A percentile compares a stretch with the other conserved stretches of the same genome.
Conservation (phyloP, 306 rosid genomes). For the Lathyrus tuberosus region DNA sequence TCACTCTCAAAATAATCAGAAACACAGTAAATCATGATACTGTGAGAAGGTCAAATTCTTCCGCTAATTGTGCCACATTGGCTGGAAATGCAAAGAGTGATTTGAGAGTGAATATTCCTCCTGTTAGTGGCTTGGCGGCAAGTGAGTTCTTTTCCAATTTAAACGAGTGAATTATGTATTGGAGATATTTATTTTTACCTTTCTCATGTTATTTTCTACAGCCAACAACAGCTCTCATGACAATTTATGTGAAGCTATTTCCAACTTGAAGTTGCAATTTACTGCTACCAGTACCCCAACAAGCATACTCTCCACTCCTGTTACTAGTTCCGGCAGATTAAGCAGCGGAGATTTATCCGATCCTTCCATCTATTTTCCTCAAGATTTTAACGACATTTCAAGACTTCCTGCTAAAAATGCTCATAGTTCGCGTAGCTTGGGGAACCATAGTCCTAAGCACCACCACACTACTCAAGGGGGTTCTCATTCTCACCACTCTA, state of each 20-base stretch:
- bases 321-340: conserved; percentile 71
- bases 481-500: too few relatives aligned
- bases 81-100: conserved; percentile 24
- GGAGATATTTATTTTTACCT: conserved; percentile 28
- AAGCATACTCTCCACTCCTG: conserved; percentile 75
- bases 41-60: conserved; percentile 32
- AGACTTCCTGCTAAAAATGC: conserved; percentile 40
- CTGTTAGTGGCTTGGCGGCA: neutral
- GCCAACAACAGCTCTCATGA: conserved; percentile 41
- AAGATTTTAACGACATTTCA: conserved; percentile 47
- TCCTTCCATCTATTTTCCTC: conserved; percentile 40
- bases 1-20: conserved; percentile 57
- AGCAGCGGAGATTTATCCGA: conserved; percentile 45
- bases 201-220: conserved; percentile 28
- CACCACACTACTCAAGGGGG: too few relatives aligned
- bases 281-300: conserved; percentile 79
- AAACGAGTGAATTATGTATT: conserved; percentile 30
- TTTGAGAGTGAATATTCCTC: conserved; percentile 44
- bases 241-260: conserved; percentile 31
- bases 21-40: conserved; percentile 43
- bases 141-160: conserved; percentile 33
- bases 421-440: conserved; percentile 57
- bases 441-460: conserved; percentile 38
- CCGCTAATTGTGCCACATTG: conserved; percentile 17
- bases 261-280: conserved; percentile 44